Evolutionary conservation across 2,329 filamentous ascomycete genomes (phyloP).

Genomic region (Ophiostoma pallidulum): DNA sequence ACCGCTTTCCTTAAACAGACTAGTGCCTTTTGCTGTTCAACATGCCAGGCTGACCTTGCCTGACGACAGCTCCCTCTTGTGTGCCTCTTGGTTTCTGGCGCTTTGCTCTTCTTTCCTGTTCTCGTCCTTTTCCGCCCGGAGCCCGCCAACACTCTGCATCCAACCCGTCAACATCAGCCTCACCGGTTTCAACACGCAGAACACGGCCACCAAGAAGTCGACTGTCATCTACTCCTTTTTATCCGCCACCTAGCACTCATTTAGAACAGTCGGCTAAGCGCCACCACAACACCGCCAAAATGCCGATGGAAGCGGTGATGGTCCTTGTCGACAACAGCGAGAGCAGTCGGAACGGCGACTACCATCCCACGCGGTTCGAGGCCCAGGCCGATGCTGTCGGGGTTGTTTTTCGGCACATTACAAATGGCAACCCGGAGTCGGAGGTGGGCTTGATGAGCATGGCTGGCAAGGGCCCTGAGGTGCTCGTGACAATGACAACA

Average conservation of each 20-base stretch:
- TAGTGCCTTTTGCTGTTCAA: conserved; percentile 4
- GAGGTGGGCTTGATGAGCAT: conserved; percentile 98
- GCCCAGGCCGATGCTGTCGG: conserved; percentile 92
- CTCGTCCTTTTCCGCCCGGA: no score
- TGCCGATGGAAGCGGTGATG: conserved; percentile 99
- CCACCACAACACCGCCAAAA: conserved; percentile 42
- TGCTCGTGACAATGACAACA: conserved; percentile 89
- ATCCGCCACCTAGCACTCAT: neutral
- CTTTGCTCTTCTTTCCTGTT: neutral
- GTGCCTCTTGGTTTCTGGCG: neutral
- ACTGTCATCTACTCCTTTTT: neutral
- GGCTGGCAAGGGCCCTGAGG: conserved; percentile 94
- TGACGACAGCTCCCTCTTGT: conserved; percentile 17
- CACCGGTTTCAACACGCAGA: neutral
- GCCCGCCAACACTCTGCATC: no score
- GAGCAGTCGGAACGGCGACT: conserved; percentile 92
- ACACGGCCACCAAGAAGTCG: neutral
- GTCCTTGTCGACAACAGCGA: conserved; percentile 99
- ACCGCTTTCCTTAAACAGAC: conserved; percentile 12
- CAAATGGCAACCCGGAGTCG: conserved; percentile 89
- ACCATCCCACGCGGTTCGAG: conserved; percentile 86
- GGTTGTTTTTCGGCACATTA: conserved; percentile 92
- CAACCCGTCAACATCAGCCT: neutral
- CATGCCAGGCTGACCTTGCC: conserved; percentile 16
- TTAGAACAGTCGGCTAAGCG: neutral